These are phyloP conservation scores for Elsinoe australis DNA, from an alignment of 2,329 filamentous ascomycete species.

Conservation along the genomic window DNA sequence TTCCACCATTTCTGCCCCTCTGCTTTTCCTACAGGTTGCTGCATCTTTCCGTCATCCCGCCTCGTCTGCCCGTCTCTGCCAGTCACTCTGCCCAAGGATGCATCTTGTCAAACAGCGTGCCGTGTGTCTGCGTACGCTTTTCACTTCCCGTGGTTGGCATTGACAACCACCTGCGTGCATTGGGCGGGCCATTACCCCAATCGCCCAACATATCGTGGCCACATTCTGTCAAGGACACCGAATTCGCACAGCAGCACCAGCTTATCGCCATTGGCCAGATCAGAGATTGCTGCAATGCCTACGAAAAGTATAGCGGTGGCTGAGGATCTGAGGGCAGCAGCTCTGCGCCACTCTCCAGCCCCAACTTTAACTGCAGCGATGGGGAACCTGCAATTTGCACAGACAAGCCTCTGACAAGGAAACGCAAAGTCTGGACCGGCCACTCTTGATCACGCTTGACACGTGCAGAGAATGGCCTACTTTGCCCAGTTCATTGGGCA, in stretches of 20 bases:
- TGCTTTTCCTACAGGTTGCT: conserved; percentile 9
- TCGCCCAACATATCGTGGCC: no score
- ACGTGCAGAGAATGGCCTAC: no score
- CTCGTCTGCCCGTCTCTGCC: not conserved
- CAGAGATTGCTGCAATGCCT: not conserved
- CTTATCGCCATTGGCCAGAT: no score
- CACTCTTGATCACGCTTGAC: no score
- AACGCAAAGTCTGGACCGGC: no score
- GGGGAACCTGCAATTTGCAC: not conserved
- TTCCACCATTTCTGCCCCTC: conserved; percentile 1
- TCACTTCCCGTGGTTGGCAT: no score
- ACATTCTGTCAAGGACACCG: no score
- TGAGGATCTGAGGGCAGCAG: not conserved
- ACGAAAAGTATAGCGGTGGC: not conserved
- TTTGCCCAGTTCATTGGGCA: no score
- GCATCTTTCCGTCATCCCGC: conserved; percentile 12
- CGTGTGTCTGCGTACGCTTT: not conserved
- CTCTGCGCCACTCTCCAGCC: not conserved
- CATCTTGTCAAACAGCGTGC: conserved; percentile 6
- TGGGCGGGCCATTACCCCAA: not conserved
- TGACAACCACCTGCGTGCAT: not conserved
- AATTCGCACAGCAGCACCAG: no score
- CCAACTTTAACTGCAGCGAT: no score
- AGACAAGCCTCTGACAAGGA: no score
- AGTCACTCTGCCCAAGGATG: conserved; percentile 1